Percentiles rank a stretch among this genome's conserved stretches.
Evolutionary conservation across 2,329 filamentous ascomycete genomes (phyloP).

Genomic region (Scolecobasidium constrictum): DNA sequence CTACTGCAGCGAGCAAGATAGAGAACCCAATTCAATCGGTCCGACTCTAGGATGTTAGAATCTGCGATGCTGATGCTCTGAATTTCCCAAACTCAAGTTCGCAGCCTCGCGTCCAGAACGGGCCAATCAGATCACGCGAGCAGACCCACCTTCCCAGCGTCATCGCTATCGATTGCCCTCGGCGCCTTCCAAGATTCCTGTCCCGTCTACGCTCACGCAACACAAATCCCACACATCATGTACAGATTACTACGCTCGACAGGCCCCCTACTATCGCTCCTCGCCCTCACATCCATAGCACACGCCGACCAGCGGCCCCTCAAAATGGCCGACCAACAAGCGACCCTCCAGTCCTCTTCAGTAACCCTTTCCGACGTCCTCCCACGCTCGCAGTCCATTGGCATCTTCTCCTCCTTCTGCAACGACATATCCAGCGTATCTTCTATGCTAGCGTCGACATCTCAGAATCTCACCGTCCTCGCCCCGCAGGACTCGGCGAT

Average conservation of each 20-base stretch:
- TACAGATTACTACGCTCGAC: background rate
- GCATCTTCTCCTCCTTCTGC: constrained; percentile 73
- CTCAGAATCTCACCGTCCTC: constrained; percentile 69
- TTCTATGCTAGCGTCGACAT: constrained; percentile 54
- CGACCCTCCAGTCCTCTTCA: background rate
- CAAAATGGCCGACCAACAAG: background rate
- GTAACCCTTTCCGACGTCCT: constrained; percentile 71
- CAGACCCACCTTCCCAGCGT: background rate
- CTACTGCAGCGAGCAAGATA: no score
- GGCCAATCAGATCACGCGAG: background rate
- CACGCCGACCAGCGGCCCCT: background rate
- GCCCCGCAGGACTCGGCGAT: constrained; percentile 80
- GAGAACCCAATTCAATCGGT: no score
- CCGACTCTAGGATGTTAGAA: no score
- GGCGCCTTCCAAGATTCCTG: background rate
- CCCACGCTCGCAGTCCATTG: constrained; percentile 65
- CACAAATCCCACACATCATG: background rate
- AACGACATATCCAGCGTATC: constrained; percentile 63
- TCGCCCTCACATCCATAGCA: background rate
- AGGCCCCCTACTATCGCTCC: background rate
- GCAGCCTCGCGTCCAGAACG: background rate
- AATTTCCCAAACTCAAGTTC: no score
- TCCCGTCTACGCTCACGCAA: no score
- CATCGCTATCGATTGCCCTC: background rate
- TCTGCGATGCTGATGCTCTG: no score